Percentiles rank a stretch among this genome's conserved stretches.
These are phyloP conservation scores for Pulveroboletus sp. DNA, from an alignment of 768 basidiomycete species.

Conservation along the genomic window DNA sequence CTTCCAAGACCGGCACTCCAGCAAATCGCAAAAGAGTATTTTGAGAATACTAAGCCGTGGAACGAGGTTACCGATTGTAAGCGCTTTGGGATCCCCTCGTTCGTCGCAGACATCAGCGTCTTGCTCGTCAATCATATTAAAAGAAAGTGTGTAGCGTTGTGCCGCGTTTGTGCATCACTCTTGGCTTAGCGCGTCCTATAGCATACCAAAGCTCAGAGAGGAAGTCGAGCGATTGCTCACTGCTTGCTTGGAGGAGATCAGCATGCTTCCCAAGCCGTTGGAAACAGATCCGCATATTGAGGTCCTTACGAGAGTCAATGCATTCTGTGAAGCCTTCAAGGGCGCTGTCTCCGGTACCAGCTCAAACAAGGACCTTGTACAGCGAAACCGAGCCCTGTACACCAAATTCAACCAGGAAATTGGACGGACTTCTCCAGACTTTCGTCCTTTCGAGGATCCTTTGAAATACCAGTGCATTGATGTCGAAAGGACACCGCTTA, in stretches of 20 bases:
- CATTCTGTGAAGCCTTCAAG: conserved; percentile 42
- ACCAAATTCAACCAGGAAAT: conserved; percentile 32
- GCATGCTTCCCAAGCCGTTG: conserved; percentile 38
- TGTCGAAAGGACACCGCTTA: no score
- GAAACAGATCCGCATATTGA: conserved; percentile 42
- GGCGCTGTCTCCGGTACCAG: conserved; percentile 31
- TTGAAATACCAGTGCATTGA: conserved; percentile 9
- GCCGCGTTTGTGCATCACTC: not conserved
- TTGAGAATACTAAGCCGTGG: conserved; percentile 52
- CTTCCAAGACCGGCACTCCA: conserved; percentile 38
- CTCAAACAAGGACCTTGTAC: conserved; percentile 36
- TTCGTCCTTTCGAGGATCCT: conserved; percentile 30
- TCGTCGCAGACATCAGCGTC: conserved; percentile 49
- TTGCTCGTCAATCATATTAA: conserved; percentile 53
- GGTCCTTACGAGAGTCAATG: conserved; percentile 40
- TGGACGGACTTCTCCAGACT: conserved; percentile 40
- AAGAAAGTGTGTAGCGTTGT: conserved; percentile 39
- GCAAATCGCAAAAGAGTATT: conserved; percentile 40
- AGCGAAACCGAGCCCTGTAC: conserved; percentile 34
- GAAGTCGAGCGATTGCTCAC: conserved; percentile 40
- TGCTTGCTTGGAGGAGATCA: conserved; percentile 32
- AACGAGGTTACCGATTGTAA: conserved; percentile 37
- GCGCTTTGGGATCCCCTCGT: conserved; percentile 52
- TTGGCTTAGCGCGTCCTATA: conserved; percentile 22
- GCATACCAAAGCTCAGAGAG: conserved; percentile 44